Evolutionary conservation across 768 basidiomycete genomes (phyloP), one percentile per base, ranked within the genome.

Genomic region (Amanita rimosa): DNA sequence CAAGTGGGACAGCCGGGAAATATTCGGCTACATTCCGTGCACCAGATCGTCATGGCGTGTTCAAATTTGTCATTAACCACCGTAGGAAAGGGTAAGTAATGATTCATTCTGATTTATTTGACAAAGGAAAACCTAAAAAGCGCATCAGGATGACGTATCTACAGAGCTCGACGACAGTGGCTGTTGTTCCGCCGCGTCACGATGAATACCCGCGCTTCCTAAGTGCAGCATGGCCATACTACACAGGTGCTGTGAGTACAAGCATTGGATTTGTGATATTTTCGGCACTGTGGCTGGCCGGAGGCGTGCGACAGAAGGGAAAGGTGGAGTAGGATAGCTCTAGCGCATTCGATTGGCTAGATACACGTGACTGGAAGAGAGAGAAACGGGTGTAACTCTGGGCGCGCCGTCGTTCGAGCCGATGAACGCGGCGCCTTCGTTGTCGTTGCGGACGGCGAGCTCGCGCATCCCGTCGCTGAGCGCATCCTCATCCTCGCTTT

Each of bases 11-110:
- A 21, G 76, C 82, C 2, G 84, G 85, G 19, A 71, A 75, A 55
- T 97, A 93, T 68, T 74, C 78, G 11, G 78, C 81, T n/a, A 78
- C 77, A 11, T 95, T 99, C 81, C 81, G 80, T 36, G 83, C 81
- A 1, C 96, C 96, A 6, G 95, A 98, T 65, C 74, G 94, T 46
- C 96, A 99, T 61, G 96, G 96, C 19, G 96, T 99, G 13, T 99
- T 95, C 78, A 98, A 97, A 62, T 94, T 98, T 60, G 73, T 91
- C n/a, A 66, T 96, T 38, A 78, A 94, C 64, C 81, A 91, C 69
- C 89, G 87, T 61, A 82, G 96, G 53, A 82, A 82, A 62, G 94
- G 94, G 82, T 91, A 54, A 60, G 82, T 60, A 27, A 6, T 44
- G 29, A 14, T 43, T 22, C 37, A 14, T 29, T 40, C 43, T 48